Evolutionary conservation across 1,139 yeast species (phyloP), one percentile per base, ranked within the genome.

Genomic region (Blastobotrys raffinosifermentans): DNA sequence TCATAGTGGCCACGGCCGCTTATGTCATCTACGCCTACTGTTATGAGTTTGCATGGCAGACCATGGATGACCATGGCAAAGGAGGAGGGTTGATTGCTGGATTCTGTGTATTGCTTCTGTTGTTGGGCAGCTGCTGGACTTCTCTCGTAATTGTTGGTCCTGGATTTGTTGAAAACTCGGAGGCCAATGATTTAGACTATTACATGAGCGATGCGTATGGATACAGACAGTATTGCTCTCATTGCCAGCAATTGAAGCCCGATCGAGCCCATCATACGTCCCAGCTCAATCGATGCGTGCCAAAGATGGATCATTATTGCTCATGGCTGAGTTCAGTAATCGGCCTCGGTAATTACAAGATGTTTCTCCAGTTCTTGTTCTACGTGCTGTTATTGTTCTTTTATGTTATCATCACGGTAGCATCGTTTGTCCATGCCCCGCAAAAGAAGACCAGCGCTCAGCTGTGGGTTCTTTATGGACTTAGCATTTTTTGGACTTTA

Each of bases 301-400:
- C 91, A 3, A 51, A 52, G 29, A 64, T 66, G 68, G 70, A 66
- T 61, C 98, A 91, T 55, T 94, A 84, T 61, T 91, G 98, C 57
- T 94, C 94, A 0, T 89, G 96, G 96, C 80, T 91, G 47, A 78
- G 91, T 7, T 68, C 74, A 4, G 85, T 96, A 48, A 76, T 91
- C 44, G 98, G 98, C 0, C 80, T 70, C 57, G 66, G 66, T 29
- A 89, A 89, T 58, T 81, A 80, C 52, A 81, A 84, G 59, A 73
- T 68, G 53, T 89, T 86, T 54, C 54, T 86, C 9, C 96, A 86
- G 56, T 80, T 81, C 54, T 60, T 86, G 31, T 35, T 70, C 3
- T 77, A 80, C 50, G 62, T 76, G 2, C 57, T 75, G 1, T 11
- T 70, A 1, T 74, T 72, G 39, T 58, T 74, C 2, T 32, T 64